Percentiles rank a stretch among this genome's conserved stretches.
These are phyloP conservation scores for Conticribra weissflogii DNA, from an alignment of 108 stramenopile species.

Conservation along the genomic window DNA sequence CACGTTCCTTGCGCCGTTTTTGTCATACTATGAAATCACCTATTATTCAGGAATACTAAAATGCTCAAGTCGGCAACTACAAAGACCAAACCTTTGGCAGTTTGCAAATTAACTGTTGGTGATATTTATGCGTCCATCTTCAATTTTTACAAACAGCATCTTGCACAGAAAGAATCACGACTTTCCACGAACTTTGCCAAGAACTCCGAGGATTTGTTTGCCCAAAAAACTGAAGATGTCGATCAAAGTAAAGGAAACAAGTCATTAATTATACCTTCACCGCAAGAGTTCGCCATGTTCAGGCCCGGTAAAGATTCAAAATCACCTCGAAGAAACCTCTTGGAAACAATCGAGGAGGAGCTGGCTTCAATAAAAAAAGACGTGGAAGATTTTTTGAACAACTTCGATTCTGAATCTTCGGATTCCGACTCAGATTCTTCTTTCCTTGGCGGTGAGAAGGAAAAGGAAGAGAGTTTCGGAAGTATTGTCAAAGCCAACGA, in stretches of 20 bases:
- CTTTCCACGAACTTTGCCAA: constrained; percentile 10
- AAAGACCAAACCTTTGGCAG: constrained; percentile 28
- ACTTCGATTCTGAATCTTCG: constrained; percentile 30
- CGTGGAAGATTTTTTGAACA: constrained; percentile 26
- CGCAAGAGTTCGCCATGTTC: constrained; percentile 36
- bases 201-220: constrained; percentile 1
- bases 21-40: neutral
- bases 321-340: constrained; percentile 15
- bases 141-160: constrained; percentile 33
- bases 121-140: constrained; percentile 35
- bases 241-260: neutral
- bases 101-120: constrained; percentile 33
- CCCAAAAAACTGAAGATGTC: neutral
- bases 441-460: constrained; percentile 17
- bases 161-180: constrained; percentile 10
- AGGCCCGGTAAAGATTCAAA: constrained; percentile 24
- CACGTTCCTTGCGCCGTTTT: neutral
- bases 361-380: constrained; percentile 37
- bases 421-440: constrained; percentile 37
- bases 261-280: constrained; percentile 26
- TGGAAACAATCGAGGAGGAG: constrained; percentile 40
- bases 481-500: constrained; percentile 21
- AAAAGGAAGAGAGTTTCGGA: constrained; percentile 12
- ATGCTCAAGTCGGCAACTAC: constrained; percentile 12
- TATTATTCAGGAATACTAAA: constrained; percentile 37